Evolutionary conservation across 371 early-diverging fungal species (phyloP).

Genomic region (Zychaea mexicana): DNA sequence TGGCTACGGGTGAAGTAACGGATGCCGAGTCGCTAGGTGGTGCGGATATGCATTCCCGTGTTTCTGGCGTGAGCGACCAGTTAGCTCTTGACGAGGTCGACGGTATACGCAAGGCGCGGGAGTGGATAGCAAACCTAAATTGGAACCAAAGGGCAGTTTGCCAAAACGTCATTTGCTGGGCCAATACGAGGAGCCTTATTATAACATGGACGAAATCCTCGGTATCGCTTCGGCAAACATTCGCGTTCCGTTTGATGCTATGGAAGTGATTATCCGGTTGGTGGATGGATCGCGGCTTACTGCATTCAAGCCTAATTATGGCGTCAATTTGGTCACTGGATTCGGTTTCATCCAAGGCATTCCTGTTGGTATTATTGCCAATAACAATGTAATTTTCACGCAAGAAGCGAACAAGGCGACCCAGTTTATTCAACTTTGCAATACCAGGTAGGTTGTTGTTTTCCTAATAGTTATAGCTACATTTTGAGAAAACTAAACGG

Average conservation of each 20-base stretch:
- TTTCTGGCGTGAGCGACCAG: conserved; percentile 68
- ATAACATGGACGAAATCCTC: conserved; percentile 60
- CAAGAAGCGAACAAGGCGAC: conserved; percentile 78
- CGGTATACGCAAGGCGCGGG: conserved; percentile 66
- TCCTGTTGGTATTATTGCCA: conserved; percentile 73
- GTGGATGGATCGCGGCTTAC: conserved; percentile 70
- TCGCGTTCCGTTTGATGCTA: conserved; percentile 67
- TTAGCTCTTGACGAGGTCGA: conserved; percentile 66
- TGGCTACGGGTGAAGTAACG: conserved; percentile 77
- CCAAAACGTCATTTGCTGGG: conserved; percentile 53
- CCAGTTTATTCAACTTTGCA: conserved; percentile 78
- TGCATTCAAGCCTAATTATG: conserved; percentile 70
- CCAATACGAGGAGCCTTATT: conserved; percentile 61
- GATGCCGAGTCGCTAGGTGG: conserved; percentile 77
- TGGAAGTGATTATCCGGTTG: conserved; percentile 68
- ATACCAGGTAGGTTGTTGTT: conserved; percentile 61
- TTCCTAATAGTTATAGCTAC: too few relatives aligned
- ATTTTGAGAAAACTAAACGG: too few relatives aligned
- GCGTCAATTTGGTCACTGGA: conserved; percentile 64
- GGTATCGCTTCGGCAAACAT: conserved; percentile 69
- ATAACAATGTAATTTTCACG: conserved; percentile 72
- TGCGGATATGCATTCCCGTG: conserved; percentile 75
- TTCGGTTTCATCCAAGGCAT: conserved; percentile 71
- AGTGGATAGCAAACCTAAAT: conserved; percentile 64
- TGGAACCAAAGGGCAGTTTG: conserved; percentile 60